Base-by-base conservation (phyloP, 2,329 filamentous ascomycete genomes). In the Nemania sp. region DNA sequence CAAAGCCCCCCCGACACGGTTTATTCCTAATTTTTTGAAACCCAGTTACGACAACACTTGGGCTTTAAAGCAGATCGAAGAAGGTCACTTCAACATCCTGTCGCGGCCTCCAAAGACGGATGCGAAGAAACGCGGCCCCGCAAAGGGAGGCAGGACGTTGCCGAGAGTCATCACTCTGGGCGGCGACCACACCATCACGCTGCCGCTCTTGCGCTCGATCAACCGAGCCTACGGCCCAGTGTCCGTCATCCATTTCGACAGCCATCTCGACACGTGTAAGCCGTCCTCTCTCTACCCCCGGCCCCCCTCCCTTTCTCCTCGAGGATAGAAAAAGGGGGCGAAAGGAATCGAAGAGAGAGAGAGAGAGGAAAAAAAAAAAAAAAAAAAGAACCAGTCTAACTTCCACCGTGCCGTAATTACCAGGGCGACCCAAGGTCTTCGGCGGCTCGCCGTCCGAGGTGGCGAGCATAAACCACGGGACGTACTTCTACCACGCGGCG, bases 341-440 rank as follows among this genome's bases (percentile, higher is more conserved):
- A n/a, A n/a, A n/a, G n/a, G n/a, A n/a, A n/a, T n/a, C n/a, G n/a
- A n/a, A n/a, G n/a, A n/a, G n/a, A n/a, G 20, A 10, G 7, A 29
- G 7, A 29, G 7, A 29, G 25, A 7, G 25, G 25, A 29, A 29
- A 7, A 29, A 29, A 29, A 29, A 29, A 29, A 29, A 3, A 29
- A 29, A 7, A 29, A 29, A 7, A 29, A 29, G 7, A 3, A 7
- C 4, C 25, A 29, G 25, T 7, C 42, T 45, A 4, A 21, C 11
- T 17, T 15, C 18, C 18, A 32, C 20, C n/a, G 7, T 83, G n/a
- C n/a, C n/a, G n/a, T n/a, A n/a, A n/a, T n/a, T n/a, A 65, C 82
- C 82, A 70, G 91, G 90, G 90, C 86, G 85, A 60, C 92, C 91
- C 45, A 94, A 94, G 73, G 91, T 95, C 25, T 96, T 96, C 68